These are phyloP conservation scores for Cunninghamia lanceolata DNA, from an alignment of 75 land plant genomes.

Conservation along the genomic window DNA sequence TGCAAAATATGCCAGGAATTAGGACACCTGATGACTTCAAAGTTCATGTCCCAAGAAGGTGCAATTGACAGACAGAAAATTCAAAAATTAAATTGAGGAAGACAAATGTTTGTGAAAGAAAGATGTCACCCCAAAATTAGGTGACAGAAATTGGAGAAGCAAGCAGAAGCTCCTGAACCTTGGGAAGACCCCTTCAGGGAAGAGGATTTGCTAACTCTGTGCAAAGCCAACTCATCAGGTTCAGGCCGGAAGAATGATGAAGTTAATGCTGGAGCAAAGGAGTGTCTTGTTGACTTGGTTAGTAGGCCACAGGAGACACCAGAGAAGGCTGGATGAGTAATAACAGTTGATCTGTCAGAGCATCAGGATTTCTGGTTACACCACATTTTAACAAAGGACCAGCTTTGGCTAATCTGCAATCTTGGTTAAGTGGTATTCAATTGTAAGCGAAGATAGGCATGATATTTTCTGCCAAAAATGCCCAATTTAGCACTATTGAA, in stretches of 20 bases:
- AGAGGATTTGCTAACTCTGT: background rate
- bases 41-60: background rate
- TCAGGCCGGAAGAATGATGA: background rate
- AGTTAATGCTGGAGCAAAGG: background rate
- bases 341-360: background rate
- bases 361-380: background rate
- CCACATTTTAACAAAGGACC: background rate
- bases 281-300: background rate
- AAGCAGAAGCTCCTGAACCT: background rate
- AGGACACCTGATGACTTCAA: background rate
- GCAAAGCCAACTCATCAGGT: background rate
- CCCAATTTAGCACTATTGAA: background rate
- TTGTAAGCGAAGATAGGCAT: background rate
- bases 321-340: background rate
- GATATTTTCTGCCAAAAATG: background rate
- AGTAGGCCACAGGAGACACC: background rate
- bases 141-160: background rate
- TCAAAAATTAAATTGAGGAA: background rate
- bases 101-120: background rate
- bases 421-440: background rate
- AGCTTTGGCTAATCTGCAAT: background rate
- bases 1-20: background rate
- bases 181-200: background rate
- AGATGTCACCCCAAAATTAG: background rate
- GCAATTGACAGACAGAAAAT: background rate